Conservation (phyloP, 345 rosid genomes). For the Melastoma malabathricum region DNA sequence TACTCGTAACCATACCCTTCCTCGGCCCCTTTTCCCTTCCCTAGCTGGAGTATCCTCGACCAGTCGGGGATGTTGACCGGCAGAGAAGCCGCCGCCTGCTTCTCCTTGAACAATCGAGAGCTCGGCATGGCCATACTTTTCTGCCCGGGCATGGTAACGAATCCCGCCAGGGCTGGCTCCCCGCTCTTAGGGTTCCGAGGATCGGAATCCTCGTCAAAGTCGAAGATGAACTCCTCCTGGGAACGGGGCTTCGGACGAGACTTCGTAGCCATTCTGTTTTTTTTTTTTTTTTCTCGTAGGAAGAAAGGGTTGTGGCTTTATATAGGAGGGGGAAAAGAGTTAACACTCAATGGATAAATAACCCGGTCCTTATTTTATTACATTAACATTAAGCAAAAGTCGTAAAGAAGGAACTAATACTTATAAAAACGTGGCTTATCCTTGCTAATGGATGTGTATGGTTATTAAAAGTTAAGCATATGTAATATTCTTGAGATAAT, state of each 20-base stretch:
- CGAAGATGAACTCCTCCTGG: conserved; percentile 1
- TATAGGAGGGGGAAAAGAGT: too few relatives aligned
- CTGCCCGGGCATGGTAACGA: not conserved
- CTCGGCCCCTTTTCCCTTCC: not conserved
- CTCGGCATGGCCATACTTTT: not conserved
- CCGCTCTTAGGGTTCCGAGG: not conserved
- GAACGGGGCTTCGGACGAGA: not conserved
- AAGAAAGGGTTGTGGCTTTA: too few relatives aligned
- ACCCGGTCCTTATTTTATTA: too few relatives aligned
- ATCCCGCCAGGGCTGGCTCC: not conserved
- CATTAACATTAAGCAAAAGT: too few relatives aligned
- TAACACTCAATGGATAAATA: too few relatives aligned
- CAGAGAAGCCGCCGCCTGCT: conserved; percentile 6
- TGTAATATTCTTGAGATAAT: too few relatives aligned
- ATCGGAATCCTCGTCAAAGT: conserved; percentile 2
- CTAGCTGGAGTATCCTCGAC: conserved; percentile 9
- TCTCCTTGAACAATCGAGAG: not conserved
- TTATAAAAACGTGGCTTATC: too few relatives aligned
- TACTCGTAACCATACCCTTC: not conserved
- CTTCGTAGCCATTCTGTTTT: too few relatives aligned
- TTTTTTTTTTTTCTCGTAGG: too few relatives aligned
- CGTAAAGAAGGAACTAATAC: too few relatives aligned
- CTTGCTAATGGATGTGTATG: too few relatives aligned
- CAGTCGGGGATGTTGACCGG: conserved; percentile 17
- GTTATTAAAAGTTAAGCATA: too few relatives aligned